Conservation (phyloP, 257 asterid species). For the Solanum appendiculatum region DNA sequence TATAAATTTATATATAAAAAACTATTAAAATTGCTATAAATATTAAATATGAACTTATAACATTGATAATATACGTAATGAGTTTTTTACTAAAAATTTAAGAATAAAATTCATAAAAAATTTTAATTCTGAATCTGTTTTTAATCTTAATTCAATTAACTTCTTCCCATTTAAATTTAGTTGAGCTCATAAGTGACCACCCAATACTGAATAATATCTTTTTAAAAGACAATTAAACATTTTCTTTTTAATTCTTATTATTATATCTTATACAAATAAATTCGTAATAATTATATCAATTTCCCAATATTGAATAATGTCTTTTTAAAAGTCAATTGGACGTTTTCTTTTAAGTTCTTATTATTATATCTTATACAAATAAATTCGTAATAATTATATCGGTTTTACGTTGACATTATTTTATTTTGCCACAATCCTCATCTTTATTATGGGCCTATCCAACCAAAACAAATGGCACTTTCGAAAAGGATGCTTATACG, state of each 20-base stretch:
- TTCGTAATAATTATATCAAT: neutral
- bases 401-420: neutral
- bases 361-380: neutral
- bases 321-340: neutral
- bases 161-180: neutral
- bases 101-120: neutral
- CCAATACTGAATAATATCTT: neutral
- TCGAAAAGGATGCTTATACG: neutral
- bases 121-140: rapidly evolving
- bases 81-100: neutral
- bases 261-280: neutral
- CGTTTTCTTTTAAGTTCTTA: neutral
- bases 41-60: neutral
- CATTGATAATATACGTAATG: neutral
- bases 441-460: neutral
- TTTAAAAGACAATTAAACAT: neutral
- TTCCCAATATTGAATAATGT: neutral
- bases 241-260: neutral
- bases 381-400: neutral
- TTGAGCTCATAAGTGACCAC: neutral
- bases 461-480: neutral
- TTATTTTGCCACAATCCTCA: neutral
- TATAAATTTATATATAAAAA: neutral
- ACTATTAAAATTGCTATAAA: neutral
- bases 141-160: neutral